These are phyloP conservation scores for Crucibulum laeve DNA, from an alignment of 768 basidiomycete genomes.

Conservation along the genomic window DNA sequence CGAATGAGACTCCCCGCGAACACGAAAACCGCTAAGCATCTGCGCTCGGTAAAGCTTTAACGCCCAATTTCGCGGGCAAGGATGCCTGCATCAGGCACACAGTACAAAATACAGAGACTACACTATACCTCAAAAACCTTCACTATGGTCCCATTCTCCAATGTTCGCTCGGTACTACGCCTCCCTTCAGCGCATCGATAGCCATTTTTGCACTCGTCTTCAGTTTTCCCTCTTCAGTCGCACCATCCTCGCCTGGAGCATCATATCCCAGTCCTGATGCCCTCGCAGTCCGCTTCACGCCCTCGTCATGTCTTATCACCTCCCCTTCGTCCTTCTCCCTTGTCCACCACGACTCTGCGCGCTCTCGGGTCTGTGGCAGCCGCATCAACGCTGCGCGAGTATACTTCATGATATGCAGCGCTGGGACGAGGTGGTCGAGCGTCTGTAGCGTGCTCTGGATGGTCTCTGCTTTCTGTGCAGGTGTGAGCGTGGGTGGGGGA, in stretches of 20 bases:
- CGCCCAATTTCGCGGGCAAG: too few species aligned
- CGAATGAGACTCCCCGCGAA: too few species aligned
- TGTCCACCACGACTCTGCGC: conserved; percentile 54
- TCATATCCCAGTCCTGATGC: conserved; percentile 39
- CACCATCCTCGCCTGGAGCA: conserved; percentile 10
- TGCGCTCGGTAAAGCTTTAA: too few species aligned
- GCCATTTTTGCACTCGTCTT: conserved; percentile 26
- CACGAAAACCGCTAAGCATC: too few species aligned
- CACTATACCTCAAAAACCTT: too few species aligned
- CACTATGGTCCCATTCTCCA: too few species aligned
- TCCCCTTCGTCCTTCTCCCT: conserved; percentile 49
- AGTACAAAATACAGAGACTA: too few species aligned
- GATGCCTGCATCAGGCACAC: too few species aligned
- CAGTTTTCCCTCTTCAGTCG: conserved; percentile 23
- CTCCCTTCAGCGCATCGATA: conserved; percentile 24
- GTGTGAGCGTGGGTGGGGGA: conserved; percentile 20
- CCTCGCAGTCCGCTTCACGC: conserved; percentile 41
- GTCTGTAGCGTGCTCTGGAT: conserved; percentile 19
- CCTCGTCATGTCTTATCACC: conserved; percentile 42
- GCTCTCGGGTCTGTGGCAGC: conserved; percentile 38
- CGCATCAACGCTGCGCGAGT: conserved; percentile 56
- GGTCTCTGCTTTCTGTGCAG: conserved; percentile 6
- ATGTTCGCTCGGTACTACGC: conserved; percentile 22
- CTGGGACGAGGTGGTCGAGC: conserved; percentile 33
- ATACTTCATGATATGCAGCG: conserved; percentile 53